Conservation (phyloP, 148 eudicot genomes). For the Talinum fruticosum region DNA sequence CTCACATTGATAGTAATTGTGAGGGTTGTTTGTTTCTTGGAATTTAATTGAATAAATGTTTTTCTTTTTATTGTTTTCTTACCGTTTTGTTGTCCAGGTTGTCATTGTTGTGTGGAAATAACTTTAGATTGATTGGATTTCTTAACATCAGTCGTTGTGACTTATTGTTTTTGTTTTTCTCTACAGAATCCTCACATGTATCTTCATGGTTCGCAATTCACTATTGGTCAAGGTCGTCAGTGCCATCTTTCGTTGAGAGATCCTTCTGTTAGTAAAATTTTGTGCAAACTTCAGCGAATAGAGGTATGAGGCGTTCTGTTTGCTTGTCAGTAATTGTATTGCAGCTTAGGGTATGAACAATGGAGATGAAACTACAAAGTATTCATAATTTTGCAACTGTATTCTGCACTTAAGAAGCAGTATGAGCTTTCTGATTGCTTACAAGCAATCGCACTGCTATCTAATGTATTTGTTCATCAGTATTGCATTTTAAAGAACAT, state of each 20-base stretch:
- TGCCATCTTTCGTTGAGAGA: slow-evolving; percentile 71
- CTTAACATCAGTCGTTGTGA: background rate
- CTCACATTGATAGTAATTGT: background rate
- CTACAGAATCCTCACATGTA: slow-evolving; percentile 61
- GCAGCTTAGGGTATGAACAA: background rate
- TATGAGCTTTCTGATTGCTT: background rate
- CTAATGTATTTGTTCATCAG: background rate
- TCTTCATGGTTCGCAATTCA: slow-evolving; percentile 51
- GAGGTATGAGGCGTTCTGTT: slow-evolving; percentile 41
- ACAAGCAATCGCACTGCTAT: background rate
- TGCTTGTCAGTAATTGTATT: background rate
- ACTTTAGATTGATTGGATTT: too few species aligned
- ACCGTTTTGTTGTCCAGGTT: background rate
- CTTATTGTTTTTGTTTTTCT: background rate
- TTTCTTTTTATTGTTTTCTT: background rate
- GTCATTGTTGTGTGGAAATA: background rate
- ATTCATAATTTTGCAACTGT: too few species aligned
- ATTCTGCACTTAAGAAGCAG: background rate
- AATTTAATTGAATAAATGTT: background rate
- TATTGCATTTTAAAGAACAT: background rate
- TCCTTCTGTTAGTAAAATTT: slow-evolving; percentile 54
- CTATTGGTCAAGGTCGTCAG: slow-evolving; percentile 80
- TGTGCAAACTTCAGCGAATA: slow-evolving; percentile 71
- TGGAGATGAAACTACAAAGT: too few species aligned
- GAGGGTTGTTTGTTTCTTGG: background rate